Percentiles rank a stretch among this genome's conserved stretches.
phyloP scores from a whole-genome alignment of 805 yeast species.

The Teunomyces aglyptinius region DNA sequence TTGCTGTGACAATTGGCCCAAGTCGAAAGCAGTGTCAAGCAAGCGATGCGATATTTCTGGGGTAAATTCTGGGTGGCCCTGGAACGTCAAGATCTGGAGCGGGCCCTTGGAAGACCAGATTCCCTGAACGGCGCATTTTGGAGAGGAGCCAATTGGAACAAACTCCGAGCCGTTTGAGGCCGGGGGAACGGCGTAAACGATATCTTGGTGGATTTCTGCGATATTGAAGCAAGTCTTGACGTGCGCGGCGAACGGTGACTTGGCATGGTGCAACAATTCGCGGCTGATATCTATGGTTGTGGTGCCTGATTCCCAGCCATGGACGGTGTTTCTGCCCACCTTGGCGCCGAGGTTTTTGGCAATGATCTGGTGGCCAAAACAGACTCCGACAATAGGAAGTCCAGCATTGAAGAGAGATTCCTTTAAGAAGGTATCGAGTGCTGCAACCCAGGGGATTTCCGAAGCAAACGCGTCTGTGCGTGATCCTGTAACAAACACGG shows the following conservation, averaged over 20 bases:
- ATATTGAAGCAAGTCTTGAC: conserved; percentile 43
- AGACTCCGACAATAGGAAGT: conserved; percentile 65
- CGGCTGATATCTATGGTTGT: conserved; percentile 48
- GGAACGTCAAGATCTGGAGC: conserved; percentile 60
- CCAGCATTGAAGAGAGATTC: conserved; percentile 14
- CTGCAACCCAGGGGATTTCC: conserved; percentile 41
- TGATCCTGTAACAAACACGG: conserved; percentile 55
- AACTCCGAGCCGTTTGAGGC: conserved; percentile 28
- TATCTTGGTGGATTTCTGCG: conserved; percentile 38
- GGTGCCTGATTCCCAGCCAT: conserved; percentile 76
- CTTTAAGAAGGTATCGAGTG: conserved; percentile 34
- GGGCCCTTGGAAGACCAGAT: conserved; percentile 46
- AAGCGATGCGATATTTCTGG: conserved; percentile 29
- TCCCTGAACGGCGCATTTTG: conserved; percentile 65
- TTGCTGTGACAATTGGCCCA: neutral
- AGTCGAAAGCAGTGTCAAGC: conserved; percentile 17
- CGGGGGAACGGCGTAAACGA: conserved; percentile 34
- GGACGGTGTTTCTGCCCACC: conserved; percentile 49
- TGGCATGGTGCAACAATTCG: conserved; percentile 26
- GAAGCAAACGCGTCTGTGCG: conserved; percentile 44
- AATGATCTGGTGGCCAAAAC: conserved; percentile 86
- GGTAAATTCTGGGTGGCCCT: conserved; percentile 87
- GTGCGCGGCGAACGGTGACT: conserved; percentile 10
- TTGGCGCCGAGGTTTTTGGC: conserved; percentile 62
- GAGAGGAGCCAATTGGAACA: conserved; percentile 50